Evolutionary conservation across 495 filamentous ascomycete genomes (phyloP), one percentile per base, ranked within the genome.

Genomic region (Pyronema omphalodes): DNA sequence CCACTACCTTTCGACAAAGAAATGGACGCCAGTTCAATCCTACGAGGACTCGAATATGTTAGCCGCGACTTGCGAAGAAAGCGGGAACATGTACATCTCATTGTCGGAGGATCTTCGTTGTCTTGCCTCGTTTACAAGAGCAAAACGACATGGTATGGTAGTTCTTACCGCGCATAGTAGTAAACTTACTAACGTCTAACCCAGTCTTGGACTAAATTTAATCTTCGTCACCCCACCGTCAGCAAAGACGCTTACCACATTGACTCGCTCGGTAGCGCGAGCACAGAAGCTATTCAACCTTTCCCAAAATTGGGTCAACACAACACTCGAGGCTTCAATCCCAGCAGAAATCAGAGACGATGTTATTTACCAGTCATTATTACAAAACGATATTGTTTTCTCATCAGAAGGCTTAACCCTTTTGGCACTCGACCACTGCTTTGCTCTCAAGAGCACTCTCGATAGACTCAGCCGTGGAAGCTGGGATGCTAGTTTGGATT

Each of bases 321-420:
- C 56, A 9, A 49, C 43, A 17, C 47, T 59, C 11, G 50, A 57
- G 11, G 19, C 35, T 34, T 50, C 47, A 34, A 36, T 45, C 6
- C 49, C 46, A 9, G 35, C 33, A 35, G 52, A 56, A 35, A 46
- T 58, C 33, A 39, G 55, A 9, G 60, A 60, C 8, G 41, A 51
- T 45, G 36, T 64, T 36, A 43, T 60, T 7, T 51, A 64, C 39
- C 61, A 58, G 14, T 57, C 49, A 12, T 50, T 66, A 3, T 49
- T 65, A 1, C 63, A 66, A 17, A 65, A 66, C 39, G 56, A 65
- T 37, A 37, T 66, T 39, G 47, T 66, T 12, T 66, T 61, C 59
- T 62, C 62, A 33, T 59, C 59, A 1, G 63, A 65, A 49, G 63
- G 62, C 9, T 56, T 66, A 17, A 65, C 62, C 0, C 54, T 66